phyloP scores from a whole-genome alignment of 306 rosid genomes.

The Pterocarpus santalinus region DNA sequence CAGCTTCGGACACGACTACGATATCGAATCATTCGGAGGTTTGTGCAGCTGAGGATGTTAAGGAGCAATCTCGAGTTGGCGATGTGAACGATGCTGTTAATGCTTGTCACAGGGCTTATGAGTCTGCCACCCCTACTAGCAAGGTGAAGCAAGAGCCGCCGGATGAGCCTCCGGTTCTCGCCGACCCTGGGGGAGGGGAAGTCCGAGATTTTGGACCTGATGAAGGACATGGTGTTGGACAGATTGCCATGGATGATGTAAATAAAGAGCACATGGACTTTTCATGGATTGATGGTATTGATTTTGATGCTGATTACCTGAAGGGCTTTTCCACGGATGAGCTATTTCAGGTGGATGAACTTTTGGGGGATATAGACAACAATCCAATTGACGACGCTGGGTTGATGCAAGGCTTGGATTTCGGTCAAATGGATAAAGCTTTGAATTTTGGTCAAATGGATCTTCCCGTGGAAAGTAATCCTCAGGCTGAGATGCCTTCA shows the following conservation, averaged over 20 bases:
- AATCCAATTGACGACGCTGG: constrained; percentile 44
- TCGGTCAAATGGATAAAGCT: constrained; percentile 40
- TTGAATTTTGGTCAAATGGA: constrained; percentile 39
- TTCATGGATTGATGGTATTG: constrained; percentile 45
- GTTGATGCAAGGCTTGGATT: constrained; percentile 43
- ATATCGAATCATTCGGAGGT: constrained; percentile 71
- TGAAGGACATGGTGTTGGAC: neutral
- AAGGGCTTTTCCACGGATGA: constrained; percentile 63
- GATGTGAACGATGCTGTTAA: neutral
- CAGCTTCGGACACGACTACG: constrained; percentile 58
- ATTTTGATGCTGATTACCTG: constrained; percentile 40
- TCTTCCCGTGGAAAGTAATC: constrained; percentile 25
- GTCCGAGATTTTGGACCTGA: constrained; percentile 10
- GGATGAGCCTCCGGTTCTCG: constrained; percentile 40
- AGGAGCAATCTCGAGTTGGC: neutral
- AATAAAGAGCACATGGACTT: constrained; percentile 44
- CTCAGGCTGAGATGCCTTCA: constrained; percentile 48
- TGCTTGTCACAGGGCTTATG: constrained; percentile 34
- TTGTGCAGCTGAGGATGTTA: constrained; percentile 57
- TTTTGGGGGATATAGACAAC: constrained; percentile 56
- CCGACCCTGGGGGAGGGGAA: constrained; percentile 34
- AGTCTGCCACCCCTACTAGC: constrained; percentile 41
- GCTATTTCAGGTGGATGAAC: constrained; percentile 71
- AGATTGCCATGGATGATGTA: constrained; percentile 38
- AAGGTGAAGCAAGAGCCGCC: constrained; percentile 48